Percentiles rank a stretch among this genome's conserved stretches.
These are phyloP conservation scores for Colletotrichum paranaense DNA, from an alignment of 2,329 filamentous ascomycete genomes.

Conservation along the genomic window DNA sequence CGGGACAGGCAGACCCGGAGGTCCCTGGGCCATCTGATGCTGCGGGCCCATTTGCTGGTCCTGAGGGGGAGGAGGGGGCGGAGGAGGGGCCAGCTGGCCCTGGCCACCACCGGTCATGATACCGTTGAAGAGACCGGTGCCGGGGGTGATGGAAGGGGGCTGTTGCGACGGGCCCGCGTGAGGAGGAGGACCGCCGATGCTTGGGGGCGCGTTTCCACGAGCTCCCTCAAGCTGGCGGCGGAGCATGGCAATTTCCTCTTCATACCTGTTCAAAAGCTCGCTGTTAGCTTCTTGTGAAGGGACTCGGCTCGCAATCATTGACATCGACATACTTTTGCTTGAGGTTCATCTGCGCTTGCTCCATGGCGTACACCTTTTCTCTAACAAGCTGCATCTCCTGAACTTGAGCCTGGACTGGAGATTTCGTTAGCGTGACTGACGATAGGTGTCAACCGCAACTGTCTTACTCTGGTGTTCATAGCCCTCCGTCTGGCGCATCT, in stretches of 20 bases:
- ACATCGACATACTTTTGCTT: constrained; percentile 83
- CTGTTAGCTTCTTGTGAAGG: constrained; percentile 33
- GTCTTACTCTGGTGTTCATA: constrained; percentile 94
- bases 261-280: constrained; percentile 72
- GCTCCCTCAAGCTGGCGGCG: constrained; percentile 87
- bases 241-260: constrained; percentile 87
- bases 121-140: constrained; percentile 91
- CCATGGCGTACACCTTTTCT: constrained; percentile 92
- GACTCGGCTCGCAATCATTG: neutral
- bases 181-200: constrained; percentile 76
- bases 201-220: constrained; percentile 70
- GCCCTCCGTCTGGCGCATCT: constrained; percentile 83
- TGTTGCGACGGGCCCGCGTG: constrained; percentile 85
- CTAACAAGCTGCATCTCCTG: constrained; percentile 95
- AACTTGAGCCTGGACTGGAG: constrained; percentile 85
- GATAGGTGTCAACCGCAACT: constrained; percentile 2
- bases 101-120: constrained; percentile 94
- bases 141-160: constrained; percentile 89
- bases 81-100: constrained; percentile 85
- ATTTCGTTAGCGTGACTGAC: constrained; percentile 35
- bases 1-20: constrained; percentile 71
- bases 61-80: constrained; percentile 70
- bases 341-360: constrained; percentile 87
- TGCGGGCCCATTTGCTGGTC: constrained; percentile 68
- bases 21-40: constrained; percentile 77